phyloP scores from a whole-genome alignment of 2,329 filamentous ascomycete genomes.

The Blumeria graminis region DNA sequence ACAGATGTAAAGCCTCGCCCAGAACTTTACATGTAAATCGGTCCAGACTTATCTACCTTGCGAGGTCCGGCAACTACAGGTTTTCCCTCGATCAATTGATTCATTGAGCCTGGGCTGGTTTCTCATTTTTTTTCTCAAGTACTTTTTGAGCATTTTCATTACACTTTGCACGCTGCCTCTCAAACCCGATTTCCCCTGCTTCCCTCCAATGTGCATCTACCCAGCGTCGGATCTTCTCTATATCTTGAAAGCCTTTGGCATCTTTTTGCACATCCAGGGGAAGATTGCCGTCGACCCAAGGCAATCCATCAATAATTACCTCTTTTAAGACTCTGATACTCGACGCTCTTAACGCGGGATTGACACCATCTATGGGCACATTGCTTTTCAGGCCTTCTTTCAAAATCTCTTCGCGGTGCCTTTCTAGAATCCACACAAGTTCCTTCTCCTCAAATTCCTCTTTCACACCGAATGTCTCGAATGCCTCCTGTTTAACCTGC shows the following conservation, averaged over 20 bases:
- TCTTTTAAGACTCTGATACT: constrained; percentile 22
- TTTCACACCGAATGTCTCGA: constrained; percentile 24
- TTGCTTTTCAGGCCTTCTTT: constrained; percentile 20
- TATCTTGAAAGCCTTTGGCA: constrained; percentile 20
- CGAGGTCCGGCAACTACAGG: no score
- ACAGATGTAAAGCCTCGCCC: no score
- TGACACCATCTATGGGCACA: constrained; percentile 12
- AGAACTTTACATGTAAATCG: no score
- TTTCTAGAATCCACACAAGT: constrained; percentile 19
- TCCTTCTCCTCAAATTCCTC: constrained; percentile 22
- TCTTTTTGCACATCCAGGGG: constrained; percentile 12
- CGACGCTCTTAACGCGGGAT: constrained; percentile 8
- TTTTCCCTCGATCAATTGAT: no score
- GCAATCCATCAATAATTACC: constrained; percentile 21
- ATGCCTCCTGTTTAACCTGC: constrained; percentile 26
- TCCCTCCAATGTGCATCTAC: constrained; percentile 18
- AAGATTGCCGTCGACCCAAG: background rate
- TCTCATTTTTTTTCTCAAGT: constrained; percentile 3
- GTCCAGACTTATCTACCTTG: no score
- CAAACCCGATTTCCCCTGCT: constrained; percentile 17
- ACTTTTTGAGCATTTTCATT: constrained; percentile 6
- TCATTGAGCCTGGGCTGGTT: no score
- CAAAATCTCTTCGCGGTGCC: constrained; percentile 21
- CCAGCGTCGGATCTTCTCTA: constrained; percentile 20
- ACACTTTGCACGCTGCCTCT: constrained; percentile 8